Conservation (phyloP, 2,329 filamentous ascomycete genomes). For the Cladosporium sp. region DNA sequence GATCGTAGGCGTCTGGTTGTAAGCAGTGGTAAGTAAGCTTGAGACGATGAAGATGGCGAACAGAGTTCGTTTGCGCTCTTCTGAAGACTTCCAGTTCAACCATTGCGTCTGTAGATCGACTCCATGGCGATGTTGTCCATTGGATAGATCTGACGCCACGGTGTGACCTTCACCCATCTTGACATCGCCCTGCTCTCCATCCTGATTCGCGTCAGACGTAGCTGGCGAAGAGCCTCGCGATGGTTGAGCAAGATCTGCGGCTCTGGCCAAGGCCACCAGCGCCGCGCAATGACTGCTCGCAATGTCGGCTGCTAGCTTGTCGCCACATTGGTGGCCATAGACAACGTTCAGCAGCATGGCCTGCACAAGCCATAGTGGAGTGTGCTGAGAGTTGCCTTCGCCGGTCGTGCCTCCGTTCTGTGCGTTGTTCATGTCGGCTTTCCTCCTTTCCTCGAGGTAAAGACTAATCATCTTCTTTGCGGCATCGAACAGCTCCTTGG, state of each 20-base stretch:
- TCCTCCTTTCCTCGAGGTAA: conserved; percentile 87
- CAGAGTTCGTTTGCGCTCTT: conserved; percentile 90
- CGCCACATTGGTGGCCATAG: conserved; percentile 91
- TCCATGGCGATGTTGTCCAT: conserved; percentile 24
- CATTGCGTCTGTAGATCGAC: conserved; percentile 69
- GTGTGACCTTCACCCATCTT: conserved; percentile 46
- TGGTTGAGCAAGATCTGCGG: conserved; percentile 73
- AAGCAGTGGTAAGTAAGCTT: conserved; percentile 85
- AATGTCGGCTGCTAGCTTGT: conserved; percentile 87
- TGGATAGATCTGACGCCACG: conserved; percentile 12
- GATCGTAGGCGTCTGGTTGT: conserved; percentile 87
- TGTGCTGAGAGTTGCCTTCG: conserved; percentile 55
- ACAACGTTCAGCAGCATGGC: conserved; percentile 96
- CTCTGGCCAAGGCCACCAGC: conserved; percentile 84
- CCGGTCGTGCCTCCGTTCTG: conserved; percentile 46
- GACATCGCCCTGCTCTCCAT: conserved; percentile 45
- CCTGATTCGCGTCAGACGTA: conserved; percentile 16
- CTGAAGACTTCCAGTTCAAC: conserved; percentile 82
- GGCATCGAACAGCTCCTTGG: conserved; percentile 84
- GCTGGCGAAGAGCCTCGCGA: conserved; percentile 23
- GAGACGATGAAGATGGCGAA: conserved; percentile 90
- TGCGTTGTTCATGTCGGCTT: conserved; percentile 71
- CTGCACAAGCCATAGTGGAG: conserved; percentile 92
- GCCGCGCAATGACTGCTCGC: conserved; percentile 90
- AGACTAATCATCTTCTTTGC: conserved; percentile 94